phyloP scores from a whole-genome alignment of 768 basidiomycete species.

The Hygrophorus russula region DNA sequence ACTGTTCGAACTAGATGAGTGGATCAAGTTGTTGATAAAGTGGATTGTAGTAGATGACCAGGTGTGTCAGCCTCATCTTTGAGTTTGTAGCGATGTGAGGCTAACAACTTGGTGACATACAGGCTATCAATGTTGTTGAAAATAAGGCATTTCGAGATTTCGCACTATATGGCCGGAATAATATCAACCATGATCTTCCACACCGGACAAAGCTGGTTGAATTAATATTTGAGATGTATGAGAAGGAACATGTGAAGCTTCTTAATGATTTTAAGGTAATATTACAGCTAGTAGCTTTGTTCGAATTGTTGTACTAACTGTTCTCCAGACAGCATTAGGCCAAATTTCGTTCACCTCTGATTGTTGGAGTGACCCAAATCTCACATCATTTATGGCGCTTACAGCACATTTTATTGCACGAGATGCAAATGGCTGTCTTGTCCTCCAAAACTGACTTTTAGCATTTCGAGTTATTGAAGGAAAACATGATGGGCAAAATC shows the following conservation, averaged over 20 bases:
- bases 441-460: slow-evolving; percentile 14
- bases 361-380: slow-evolving; percentile 20
- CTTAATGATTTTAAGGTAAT: slow-evolving; percentile 15
- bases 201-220: slow-evolving; percentile 21
- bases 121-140: slow-evolving; percentile 29
- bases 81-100: no score
- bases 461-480: slow-evolving; percentile 21
- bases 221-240: slow-evolving; percentile 15
- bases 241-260: slow-evolving; percentile 12
- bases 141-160: slow-evolving; percentile 20
- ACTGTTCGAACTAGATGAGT: slow-evolving; percentile 15
- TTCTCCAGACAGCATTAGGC: slow-evolving; percentile 15
- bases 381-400: slow-evolving; percentile 19
- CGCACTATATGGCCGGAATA: slow-evolving; percentile 14
- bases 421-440: slow-evolving; percentile 12
- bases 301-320: slow-evolving; percentile 7
- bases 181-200: slow-evolving; percentile 18
- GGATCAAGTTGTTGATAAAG: slow-evolving; percentile 9
- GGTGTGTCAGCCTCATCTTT: slow-evolving; percentile 18
- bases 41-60: slow-evolving; percentile 22
- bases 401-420: slow-evolving; percentile 18
- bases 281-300: not conserved
- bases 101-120: not conserved
- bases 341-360: slow-evolving; percentile 23
- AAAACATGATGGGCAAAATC: slow-evolving; percentile 18